Base-by-base conservation (phyloP, 2,329 filamentous ascomycete species). In the Penicillium sp. region DNA sequence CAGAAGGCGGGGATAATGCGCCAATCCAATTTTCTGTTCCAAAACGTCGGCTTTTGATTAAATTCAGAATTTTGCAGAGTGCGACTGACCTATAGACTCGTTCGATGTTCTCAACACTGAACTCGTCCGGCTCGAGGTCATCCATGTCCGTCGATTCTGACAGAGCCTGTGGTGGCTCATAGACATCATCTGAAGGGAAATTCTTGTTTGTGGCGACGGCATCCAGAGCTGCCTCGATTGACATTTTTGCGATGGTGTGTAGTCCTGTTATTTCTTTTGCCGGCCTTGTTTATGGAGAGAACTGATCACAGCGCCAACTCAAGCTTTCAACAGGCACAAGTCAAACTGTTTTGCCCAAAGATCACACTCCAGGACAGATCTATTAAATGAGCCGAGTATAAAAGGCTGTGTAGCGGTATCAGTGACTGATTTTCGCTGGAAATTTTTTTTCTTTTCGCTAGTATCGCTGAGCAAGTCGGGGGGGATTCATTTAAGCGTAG, bases 1-100 rank as follows among this genome's bases (percentile, higher is more conserved):
- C 93, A 97, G 78, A 97, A 94, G 33, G 93, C 91, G 85, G 84
- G 84, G 62, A 86, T 82, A 62, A 87, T 86, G 19, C 85, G 80
- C n/a, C 80, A 79, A 66, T 87, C 85, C 37, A 87, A 79, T 75
- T 86, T 87, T 57, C 83, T 85, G 53, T 19, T 24, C 9, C 13
- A 33, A 22, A 2, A 15, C 15, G 42, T 60, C 19, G 56, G 53
- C 2, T 15, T 28, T 22, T 15, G 15, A 22, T 3, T 17, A 24
- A 12, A 24, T 12, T 26, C 6, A 17, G 15, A 53, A 9, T 9
- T 24, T 35, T 8, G 4, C 4, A 5, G 56, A 2, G 17, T 15
- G 42, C 22, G 12, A 50, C 51, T 60, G 61, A 78, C 77, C 72
- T 72, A 65, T 79, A 79, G 40, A 79, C 74, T 12, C 76, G 75